These are phyloP conservation scores for Nothomitra cinnamomea DNA, from an alignment of 2,329 filamentous ascomycete species.

Conservation along the genomic window DNA sequence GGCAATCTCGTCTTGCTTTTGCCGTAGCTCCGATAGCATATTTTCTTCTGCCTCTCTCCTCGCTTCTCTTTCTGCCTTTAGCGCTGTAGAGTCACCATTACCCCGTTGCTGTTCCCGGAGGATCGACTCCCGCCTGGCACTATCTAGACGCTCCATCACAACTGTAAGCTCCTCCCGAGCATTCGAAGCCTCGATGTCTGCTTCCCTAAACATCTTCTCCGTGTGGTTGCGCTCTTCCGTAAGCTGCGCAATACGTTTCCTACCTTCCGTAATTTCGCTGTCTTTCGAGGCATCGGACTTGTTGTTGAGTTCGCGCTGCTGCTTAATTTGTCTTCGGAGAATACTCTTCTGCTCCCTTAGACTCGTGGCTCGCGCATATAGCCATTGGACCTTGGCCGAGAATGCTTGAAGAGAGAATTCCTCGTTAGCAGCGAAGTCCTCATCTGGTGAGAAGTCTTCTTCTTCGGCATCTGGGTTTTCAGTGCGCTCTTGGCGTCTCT, in stretches of 20 bases:
- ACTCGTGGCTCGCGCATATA: slow-evolving; percentile 59
- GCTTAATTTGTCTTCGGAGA: slow-evolving; percentile 80
- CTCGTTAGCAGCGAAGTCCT: slow-evolving; percentile 39
- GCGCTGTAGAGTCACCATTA: slow-evolving; percentile 16
- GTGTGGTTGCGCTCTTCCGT: slow-evolving; percentile 37
- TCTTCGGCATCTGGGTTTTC: slow-evolving; percentile 38
- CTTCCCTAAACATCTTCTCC: slow-evolving; percentile 44
- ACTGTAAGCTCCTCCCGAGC: slow-evolving; percentile 24
- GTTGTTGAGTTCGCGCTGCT: slow-evolving; percentile 82
- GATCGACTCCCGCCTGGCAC: slow-evolving; percentile 21
- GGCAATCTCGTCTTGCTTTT: slow-evolving; percentile 16
- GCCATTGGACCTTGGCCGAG: slow-evolving; percentile 57
- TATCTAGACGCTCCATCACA: slow-evolving; percentile 27
- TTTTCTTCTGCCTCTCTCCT: slow-evolving; percentile 19
- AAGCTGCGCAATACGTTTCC: slow-evolving; percentile 18
- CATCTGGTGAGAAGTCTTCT: slow-evolving; percentile 44
- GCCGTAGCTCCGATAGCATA: slow-evolving; percentile 8
- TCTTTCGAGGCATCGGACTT: slow-evolving; percentile 53
- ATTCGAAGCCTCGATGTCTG: slow-evolving; percentile 25
- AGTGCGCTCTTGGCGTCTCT: slow-evolving; percentile 33
- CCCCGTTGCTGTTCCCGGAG: slow-evolving; percentile 19
- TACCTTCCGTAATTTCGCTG: slow-evolving; percentile 20
- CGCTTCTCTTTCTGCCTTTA: slow-evolving; percentile 13
- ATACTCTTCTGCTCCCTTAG: slow-evolving; percentile 80
- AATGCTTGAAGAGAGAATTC: slow-evolving; percentile 61